Evolutionary conservation across 106 monocot species (phyloP).

Genomic region (Dendrobium chrysotoxum): DNA sequence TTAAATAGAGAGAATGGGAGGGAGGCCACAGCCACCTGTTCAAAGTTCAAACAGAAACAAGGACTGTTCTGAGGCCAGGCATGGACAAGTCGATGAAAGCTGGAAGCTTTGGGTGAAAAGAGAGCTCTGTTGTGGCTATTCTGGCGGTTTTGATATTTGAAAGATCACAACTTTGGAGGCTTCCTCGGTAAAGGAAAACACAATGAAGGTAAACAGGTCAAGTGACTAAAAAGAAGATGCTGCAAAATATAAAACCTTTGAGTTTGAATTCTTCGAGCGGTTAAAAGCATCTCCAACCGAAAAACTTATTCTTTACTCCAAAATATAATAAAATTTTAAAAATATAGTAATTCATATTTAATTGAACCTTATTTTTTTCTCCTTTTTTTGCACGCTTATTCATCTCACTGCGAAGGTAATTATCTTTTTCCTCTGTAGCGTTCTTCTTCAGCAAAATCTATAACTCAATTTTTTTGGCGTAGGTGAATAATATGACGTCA

Average conservation of each 20-base stretch:
- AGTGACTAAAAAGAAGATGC: not conserved
- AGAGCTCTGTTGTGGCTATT: not conserved
- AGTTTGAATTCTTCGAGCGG: not conserved
- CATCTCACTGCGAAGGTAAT: too few relatives aligned
- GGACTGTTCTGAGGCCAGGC: not conserved
- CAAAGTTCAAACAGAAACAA: not conserved
- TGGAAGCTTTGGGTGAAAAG: not conserved
- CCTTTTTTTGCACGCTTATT: too few relatives aligned
- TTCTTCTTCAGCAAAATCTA: too few relatives aligned
- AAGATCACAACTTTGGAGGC: not conserved
- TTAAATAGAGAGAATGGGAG: slow-evolving; percentile 4
- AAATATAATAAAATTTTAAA: too few relatives aligned
- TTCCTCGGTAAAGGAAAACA: not conserved
- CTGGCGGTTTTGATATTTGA: not conserved
- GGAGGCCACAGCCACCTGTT: not conserved
- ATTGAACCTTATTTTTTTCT: too few relatives aligned
- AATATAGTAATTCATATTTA: too few relatives aligned
- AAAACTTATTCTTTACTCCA: too few relatives aligned
- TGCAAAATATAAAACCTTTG: not conserved
- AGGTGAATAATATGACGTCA: too few relatives aligned
- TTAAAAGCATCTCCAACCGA: not conserved
- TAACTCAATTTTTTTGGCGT: too few relatives aligned
- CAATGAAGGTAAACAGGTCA: not conserved
- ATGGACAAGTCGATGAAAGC: not conserved
- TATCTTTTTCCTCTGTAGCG: too few relatives aligned